Conservation (phyloP, 2,329 filamentous ascomycete genomes). For the Aureobasidium subglaciale region DNA sequence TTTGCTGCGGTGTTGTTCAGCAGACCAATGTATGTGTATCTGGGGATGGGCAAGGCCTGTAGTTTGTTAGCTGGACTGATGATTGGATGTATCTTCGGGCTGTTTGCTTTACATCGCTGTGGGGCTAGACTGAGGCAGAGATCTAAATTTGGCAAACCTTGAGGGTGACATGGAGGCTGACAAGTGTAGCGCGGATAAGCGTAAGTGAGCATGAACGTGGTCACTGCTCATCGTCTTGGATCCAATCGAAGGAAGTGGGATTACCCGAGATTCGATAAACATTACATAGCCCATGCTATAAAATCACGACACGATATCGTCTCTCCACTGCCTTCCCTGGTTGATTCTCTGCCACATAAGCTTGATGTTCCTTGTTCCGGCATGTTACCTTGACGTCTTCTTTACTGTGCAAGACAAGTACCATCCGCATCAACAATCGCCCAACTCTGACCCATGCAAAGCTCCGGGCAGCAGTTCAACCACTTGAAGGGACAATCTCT, state of each 20-base stretch:
- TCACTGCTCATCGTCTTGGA: no score
- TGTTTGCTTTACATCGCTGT: not conserved
- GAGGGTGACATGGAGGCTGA: no score
- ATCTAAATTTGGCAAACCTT: not conserved
- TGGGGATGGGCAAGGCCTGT: not conserved
- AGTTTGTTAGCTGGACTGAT: not conserved
- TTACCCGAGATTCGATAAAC: no score
- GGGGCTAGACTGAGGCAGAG: not conserved
- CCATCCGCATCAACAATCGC: not conserved
- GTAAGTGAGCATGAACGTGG: not conserved
- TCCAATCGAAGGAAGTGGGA: no score
- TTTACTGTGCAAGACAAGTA: not conserved
- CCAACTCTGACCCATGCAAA: not conserved
- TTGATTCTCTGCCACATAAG: no score
- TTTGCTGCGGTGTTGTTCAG: not conserved
- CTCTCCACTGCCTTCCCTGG: no score
- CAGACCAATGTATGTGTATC: not conserved
- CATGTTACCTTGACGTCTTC: no score
- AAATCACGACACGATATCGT: no score
- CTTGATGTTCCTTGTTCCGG: not conserved
- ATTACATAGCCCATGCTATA: no score
- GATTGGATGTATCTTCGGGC: not conserved
- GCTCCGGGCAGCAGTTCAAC: not conserved
- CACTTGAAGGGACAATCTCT: conserved; percentile 22
- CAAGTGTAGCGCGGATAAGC: not conserved